Evolutionary conservation across 2,329 filamentous ascomycete genomes (phyloP).

Genomic region (Eutypa lata): DNA sequence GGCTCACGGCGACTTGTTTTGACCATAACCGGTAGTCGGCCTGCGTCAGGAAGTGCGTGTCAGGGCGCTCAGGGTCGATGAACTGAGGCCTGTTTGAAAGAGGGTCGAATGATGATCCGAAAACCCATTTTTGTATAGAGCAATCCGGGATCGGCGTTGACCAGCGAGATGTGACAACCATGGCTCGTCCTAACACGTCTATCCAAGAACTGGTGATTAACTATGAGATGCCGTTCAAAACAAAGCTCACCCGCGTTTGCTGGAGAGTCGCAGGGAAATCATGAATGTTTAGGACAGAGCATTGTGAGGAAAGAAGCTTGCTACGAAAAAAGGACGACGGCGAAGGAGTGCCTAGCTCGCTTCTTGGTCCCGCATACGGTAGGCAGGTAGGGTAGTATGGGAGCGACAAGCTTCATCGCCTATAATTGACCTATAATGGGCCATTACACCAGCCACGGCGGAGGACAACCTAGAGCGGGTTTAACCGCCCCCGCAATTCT

Average conservation of each 20-base stretch:
- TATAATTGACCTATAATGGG: not conserved
- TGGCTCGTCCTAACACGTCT: slow-evolving; percentile 16
- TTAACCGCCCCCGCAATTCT: no score
- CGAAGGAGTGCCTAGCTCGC: not conserved
- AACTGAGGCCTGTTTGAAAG: slow-evolving; percentile 46
- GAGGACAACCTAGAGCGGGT: no score
- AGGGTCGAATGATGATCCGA: slow-evolving; percentile 43
- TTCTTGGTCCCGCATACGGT: not conserved
- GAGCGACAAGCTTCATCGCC: not conserved
- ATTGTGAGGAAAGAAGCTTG: no score
- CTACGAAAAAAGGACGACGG: no score
- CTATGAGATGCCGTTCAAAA: no score
- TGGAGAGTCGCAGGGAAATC: no score
- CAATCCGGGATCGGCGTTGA: slow-evolving; percentile 39
- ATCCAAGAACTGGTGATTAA: no score
- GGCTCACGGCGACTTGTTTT: slow-evolving; percentile 68
- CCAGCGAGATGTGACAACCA: slow-evolving; percentile 49
- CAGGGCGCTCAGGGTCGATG: slow-evolving; percentile 64
- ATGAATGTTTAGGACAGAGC: no score
- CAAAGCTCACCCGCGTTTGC: no score
- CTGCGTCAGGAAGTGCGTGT: slow-evolving; percentile 64
- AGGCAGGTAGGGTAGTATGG: no score
- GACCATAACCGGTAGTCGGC: slow-evolving; percentile 65
- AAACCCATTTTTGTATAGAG: slow-evolving; percentile 55
- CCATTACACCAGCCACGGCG: not conserved